Conservation (phyloP, 164 flowering plant species). For the Macadamia tetraphylla region DNA sequence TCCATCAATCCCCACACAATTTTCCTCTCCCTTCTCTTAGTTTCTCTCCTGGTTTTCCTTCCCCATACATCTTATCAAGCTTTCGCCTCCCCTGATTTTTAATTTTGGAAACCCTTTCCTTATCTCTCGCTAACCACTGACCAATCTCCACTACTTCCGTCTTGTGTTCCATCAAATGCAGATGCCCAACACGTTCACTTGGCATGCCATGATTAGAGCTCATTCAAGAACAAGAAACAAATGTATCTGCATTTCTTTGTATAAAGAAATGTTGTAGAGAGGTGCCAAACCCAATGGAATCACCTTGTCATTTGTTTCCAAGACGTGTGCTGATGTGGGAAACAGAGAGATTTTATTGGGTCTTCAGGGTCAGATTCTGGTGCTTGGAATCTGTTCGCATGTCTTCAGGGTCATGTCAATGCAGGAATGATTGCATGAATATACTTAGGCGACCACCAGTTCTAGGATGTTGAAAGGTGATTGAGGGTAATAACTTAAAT, state of each 20-base stretch:
- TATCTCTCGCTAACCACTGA: not conserved
- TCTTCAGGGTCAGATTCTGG: conserved; percentile 10
- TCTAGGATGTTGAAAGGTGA: too few relatives aligned
- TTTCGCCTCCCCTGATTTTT: too few relatives aligned
- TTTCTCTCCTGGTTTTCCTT: too few relatives aligned
- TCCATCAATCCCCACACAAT: too few relatives aligned
- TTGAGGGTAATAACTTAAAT: too few relatives aligned
- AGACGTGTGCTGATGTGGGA: conserved; percentile 5
- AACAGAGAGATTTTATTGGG: not conserved
- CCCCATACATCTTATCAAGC: too few relatives aligned
- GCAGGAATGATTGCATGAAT: too few relatives aligned
- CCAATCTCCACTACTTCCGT: conserved; percentile 3
- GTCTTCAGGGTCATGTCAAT: conserved; percentile 3
- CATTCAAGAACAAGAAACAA: conserved; percentile 1
- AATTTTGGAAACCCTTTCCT: too few relatives aligned
- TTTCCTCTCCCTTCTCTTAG: too few relatives aligned
- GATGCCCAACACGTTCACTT: conserved; percentile 8
- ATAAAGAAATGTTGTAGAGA: conserved; percentile 7
- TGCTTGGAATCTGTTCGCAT: conserved; percentile 11
- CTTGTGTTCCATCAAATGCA: conserved; percentile 10
- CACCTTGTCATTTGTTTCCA: conserved; percentile 11
- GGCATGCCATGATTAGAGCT: conserved; percentile 12
- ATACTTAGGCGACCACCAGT: too few relatives aligned
- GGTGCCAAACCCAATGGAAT: conserved; percentile 11
- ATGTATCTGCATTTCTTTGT: not conserved